Evolutionary conservation across 345 rosid genomes (phyloP).

Genomic region (Adansonia digitata): DNA sequence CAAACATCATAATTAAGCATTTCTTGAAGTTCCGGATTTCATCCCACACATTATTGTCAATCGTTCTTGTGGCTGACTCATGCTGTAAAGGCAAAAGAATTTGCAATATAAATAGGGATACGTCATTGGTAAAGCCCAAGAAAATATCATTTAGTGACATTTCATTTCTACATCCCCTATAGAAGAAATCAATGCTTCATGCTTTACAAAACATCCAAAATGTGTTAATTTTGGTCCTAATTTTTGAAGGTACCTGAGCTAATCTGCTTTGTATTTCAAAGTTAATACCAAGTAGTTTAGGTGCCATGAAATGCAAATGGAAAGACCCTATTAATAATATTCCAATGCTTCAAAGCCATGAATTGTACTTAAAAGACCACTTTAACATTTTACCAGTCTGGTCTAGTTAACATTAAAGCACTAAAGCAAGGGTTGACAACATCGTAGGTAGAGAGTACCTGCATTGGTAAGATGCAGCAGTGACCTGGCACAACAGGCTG

Average conservation of each 20-base stretch:
- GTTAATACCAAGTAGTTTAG: not conserved
- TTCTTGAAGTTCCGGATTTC: conserved; percentile 91
- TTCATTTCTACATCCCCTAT: not conserved
- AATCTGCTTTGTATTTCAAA: not conserved
- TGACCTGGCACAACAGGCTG: conserved; percentile 83
- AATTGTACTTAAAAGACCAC: not conserved
- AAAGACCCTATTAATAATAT: not conserved
- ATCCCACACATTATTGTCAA: conserved; percentile 77
- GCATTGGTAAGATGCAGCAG: conserved; percentile 84
- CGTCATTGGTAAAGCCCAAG: not conserved
- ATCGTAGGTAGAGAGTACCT: conserved; percentile 35
- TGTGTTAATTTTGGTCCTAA: not conserved
- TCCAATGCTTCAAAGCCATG: not conserved
- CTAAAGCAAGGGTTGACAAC: not conserved
- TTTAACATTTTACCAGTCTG: not conserved
- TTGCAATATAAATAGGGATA: not conserved
- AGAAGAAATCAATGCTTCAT: not conserved
- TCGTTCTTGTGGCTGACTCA: conserved; percentile 64
- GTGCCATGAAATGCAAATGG: not conserved
- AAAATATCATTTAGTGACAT: not conserved
- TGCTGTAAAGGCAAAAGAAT: conserved; percentile 42
- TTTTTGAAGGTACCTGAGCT: not conserved
- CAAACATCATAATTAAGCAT: conserved; percentile 89
- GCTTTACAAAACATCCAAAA: not conserved
- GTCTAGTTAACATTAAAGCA: not conserved